These are phyloP conservation scores for Cydonia oblonga DNA, from an alignment of 331 rosid species.

Conservation along the genomic window DNA sequence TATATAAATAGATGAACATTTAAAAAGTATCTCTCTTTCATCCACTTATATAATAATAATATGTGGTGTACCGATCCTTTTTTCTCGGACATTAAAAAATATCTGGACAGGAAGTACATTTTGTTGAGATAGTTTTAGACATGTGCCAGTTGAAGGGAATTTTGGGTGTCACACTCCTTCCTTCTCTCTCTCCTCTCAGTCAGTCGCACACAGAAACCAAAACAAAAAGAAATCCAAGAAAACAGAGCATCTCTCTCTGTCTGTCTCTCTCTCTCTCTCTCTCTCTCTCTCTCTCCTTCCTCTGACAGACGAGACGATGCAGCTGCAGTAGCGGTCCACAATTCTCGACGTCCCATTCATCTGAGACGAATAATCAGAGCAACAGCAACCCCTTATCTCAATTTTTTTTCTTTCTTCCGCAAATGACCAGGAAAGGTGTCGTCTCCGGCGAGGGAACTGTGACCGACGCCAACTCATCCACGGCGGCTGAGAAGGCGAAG, in stretches of 20 bases:
- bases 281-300: neutral
- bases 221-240: neutral
- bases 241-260: neutral
- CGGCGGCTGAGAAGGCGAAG: neutral
- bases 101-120: neutral
- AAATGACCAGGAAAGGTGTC: slow-evolving; percentile 18
- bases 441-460: neutral
- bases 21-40: no score
- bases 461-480: neutral
- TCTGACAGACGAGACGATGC: neutral
- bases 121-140: neutral
- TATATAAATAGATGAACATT: no score
- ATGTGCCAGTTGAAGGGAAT: neutral
- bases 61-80: no score
- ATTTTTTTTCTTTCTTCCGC: neutral
- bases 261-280: neutral
- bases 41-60: no score
- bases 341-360: neutral
- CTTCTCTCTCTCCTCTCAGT: neutral
- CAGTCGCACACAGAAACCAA: neutral
- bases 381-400: neutral
- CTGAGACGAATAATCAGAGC: neutral
- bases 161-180: neutral
- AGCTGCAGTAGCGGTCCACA: neutral
- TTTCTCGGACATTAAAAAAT: no score